A percentile compares a stretch with the other conserved stretches of the same genome.
These are phyloP conservation scores for Blepharisma japonicum DNA, from an alignment of 73 alveolate species.

Conservation along the genomic window DNA sequence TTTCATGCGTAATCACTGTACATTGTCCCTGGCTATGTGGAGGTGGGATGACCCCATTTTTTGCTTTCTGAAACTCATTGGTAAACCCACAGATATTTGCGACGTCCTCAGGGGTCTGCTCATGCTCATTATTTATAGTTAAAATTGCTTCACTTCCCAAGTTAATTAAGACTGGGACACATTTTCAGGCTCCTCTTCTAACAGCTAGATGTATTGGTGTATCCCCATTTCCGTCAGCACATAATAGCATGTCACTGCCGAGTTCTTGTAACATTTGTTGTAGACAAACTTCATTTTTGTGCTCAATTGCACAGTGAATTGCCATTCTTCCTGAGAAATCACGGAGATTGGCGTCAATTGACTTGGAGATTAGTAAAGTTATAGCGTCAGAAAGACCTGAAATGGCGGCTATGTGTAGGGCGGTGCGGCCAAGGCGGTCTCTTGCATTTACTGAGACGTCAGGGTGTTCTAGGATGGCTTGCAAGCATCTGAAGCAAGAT, in stretches of 20 bases:
- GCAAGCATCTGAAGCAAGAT: no score
- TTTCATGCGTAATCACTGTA: background rate
- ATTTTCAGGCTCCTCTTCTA: conserved; percentile 36
- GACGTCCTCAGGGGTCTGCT: conserved; percentile 29
- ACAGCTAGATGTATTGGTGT: conserved; percentile 22
- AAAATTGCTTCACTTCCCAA: conserved; percentile 21
- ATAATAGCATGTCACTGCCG: background rate
- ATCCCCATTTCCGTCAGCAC: conserved; percentile 13
- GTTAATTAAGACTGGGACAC: conserved; percentile 28
- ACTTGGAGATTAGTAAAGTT: conserved; percentile 2
- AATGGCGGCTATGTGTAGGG: conserved; percentile 37
- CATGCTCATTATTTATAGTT: conserved; percentile 24
- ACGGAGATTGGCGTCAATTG: conserved; percentile 20
- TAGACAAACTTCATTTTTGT: conserved; percentile 12
- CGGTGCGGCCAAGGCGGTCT: conserved; percentile 54
- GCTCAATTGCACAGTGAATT: conserved; percentile 38
- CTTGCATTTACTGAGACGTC: background rate
- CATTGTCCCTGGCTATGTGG: background rate
- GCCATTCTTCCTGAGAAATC: conserved; percentile 40
- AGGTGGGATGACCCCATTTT: background rate
- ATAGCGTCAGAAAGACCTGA: conserved; percentile 31
- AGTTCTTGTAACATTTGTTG: background rate
- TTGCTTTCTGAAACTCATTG: conserved; percentile 20
- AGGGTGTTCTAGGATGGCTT: no score
- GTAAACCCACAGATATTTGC: conserved; percentile 38